Conservation (phyloP, 192 early-diverging fungal genomes). For the Podila minutissima region DNA sequence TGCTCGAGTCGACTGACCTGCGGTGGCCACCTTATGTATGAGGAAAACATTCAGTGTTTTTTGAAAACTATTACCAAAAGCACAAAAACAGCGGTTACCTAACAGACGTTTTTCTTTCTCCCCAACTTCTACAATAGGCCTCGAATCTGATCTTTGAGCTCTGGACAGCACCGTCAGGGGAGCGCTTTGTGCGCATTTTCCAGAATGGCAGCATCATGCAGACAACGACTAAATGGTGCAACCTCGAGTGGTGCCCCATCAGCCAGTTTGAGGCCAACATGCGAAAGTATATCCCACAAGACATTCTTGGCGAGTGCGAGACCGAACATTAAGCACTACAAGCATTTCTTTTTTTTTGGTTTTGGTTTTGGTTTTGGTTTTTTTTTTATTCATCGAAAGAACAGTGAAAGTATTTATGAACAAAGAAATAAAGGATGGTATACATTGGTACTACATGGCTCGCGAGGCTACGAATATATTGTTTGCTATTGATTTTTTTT, state of each 20-base stretch:
- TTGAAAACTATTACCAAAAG: too few species aligned
- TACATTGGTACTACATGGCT: too few species aligned
- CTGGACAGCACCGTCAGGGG: constrained; percentile 4
- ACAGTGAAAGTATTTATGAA: background rate
- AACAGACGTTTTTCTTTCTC: background rate
- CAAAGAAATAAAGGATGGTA: background rate
- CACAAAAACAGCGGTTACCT: too few species aligned
- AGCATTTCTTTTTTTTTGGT: background rate
- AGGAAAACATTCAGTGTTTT: background rate
- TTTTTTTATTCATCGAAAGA: too few species aligned
- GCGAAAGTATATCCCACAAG: constrained; percentile 5
- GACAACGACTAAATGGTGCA: constrained; percentile 23
- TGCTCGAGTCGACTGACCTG: constrained; percentile 19
- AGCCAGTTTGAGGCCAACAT: constrained; percentile 7
- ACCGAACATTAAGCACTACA: background rate
- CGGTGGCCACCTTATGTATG: constrained; percentile 33
- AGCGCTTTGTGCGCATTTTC: constrained; percentile 17
- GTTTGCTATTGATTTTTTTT: background rate
- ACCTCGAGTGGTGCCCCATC: constrained; percentile 29
- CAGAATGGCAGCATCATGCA: constrained; percentile 13
- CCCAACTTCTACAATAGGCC: constrained; percentile 1
- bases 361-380: too few species aligned
- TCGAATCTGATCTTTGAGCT: constrained; percentile 27
- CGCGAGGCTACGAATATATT: too few species aligned
- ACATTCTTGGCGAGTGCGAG: background rate